These are phyloP conservation scores for Citrus cavaleriei DNA, from an alignment of 345 rosid genomes.

Conservation along the genomic window DNA sequence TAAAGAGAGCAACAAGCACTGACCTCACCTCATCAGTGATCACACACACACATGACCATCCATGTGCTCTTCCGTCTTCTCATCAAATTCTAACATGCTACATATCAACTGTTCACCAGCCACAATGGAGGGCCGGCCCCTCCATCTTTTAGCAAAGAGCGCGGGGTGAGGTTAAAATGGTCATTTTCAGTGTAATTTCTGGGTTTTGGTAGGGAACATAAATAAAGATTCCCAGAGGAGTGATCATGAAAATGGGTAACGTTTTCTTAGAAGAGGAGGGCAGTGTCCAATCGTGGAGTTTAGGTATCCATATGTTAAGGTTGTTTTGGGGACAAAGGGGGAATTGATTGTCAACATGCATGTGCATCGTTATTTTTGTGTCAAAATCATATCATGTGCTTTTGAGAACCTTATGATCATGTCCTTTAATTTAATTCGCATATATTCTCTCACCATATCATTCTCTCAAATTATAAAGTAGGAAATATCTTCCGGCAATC, in stretches of 20 bases:
- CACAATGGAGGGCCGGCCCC: slow-evolving; percentile 1
- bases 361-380: neutral
- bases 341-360: slow-evolving; percentile 10
- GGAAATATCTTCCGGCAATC: slow-evolving; percentile 27
- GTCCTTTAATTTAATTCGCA: slow-evolving; percentile 8
- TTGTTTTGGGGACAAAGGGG: neutral
- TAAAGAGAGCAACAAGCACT: slow-evolving; percentile 18
- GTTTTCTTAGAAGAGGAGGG: slow-evolving; percentile 21
- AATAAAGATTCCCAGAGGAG: neutral
- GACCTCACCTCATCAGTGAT: slow-evolving; percentile 4
- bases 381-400: slow-evolving; percentile 20
- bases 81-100: neutral
- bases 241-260: neutral
- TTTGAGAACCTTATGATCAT: slow-evolving; percentile 5
- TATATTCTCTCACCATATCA: slow-evolving; percentile 33
- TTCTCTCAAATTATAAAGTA: neutral
- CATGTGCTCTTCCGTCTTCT: slow-evolving; percentile 26
- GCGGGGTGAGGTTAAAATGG: neutral
- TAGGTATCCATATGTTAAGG: slow-evolving; percentile 32
- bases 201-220: neutral
- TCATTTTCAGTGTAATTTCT: neutral
- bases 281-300: slow-evolving; percentile 28
- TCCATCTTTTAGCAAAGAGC: neutral
- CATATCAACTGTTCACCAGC: neutral
- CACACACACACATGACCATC: slow-evolving; percentile 15